These are phyloP conservation scores for Laguncularia racemosa DNA, from an alignment of 345 rosid genomes.

Conservation along the genomic window DNA sequence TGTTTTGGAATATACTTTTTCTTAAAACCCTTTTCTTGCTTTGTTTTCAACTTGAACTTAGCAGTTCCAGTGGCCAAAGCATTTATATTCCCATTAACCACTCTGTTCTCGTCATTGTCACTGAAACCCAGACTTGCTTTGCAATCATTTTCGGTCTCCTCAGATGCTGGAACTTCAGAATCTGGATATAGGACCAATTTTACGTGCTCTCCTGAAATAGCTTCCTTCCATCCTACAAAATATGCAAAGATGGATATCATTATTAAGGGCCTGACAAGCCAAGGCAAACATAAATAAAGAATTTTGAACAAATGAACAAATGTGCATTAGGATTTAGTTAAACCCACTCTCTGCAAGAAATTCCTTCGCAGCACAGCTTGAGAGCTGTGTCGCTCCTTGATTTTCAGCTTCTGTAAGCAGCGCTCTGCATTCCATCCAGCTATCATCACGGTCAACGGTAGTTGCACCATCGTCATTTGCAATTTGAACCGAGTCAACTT, in stretches of 20 bases:
- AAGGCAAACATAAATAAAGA: background rate
- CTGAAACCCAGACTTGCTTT: conserved; percentile 21
- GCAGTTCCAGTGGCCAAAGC: conserved; percentile 18
- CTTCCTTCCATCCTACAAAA: conserved; percentile 84
- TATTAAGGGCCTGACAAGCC: background rate
- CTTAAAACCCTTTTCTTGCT: conserved; percentile 59
- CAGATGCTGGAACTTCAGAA: conserved; percentile 19
- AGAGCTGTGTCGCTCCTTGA: conserved; percentile 33
- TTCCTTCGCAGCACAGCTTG: conserved; percentile 52
- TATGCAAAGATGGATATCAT: background rate
- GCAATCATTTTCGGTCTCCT: conserved; percentile 13
- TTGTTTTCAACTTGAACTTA: conserved; percentile 36
- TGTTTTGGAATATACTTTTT: conserved; percentile 76
- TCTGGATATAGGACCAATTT: conserved; percentile 46
- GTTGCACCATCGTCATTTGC: background rate
- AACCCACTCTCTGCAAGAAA: conserved; percentile 79
- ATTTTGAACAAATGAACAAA: background rate
- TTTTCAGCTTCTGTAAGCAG: conserved; percentile 5
- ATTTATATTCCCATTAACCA: conserved; percentile 3
- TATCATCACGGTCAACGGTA: background rate
- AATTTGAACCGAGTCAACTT: conserved; percentile 4
- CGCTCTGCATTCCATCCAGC: conserved; percentile 10
- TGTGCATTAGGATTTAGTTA: background rate
- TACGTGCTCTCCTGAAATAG: conserved; percentile 57
- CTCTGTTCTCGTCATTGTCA: conserved; percentile 18